These are phyloP conservation scores for Thalassiosira profunda DNA, from an alignment of 108 stramenopile species.

Conservation along the genomic window DNA sequence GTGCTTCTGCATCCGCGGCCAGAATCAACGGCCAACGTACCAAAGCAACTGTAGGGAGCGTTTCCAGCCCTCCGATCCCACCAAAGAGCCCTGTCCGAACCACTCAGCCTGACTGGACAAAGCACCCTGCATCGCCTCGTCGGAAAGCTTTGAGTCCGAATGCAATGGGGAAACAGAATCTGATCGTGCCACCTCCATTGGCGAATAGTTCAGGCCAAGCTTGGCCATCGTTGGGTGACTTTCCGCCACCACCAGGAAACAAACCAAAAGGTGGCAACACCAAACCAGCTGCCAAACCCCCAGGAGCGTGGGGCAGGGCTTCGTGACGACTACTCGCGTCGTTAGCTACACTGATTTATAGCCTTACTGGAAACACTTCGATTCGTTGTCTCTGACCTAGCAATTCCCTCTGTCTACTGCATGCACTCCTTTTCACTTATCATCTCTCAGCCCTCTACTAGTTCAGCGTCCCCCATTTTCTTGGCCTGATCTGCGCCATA, in stretches of 20 bases:
- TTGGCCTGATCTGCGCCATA: too few species aligned
- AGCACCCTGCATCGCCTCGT: conserved; percentile 34
- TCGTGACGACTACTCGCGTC: too few species aligned
- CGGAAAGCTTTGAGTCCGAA: background rate
- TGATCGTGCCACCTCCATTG: conserved; percentile 26
- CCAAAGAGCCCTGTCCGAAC: background rate
- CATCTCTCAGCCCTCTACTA: too few species aligned
- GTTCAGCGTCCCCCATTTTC: too few species aligned
- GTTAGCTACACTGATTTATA: too few species aligned
- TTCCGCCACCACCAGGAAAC: conserved; percentile 33
- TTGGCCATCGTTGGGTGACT: conserved; percentile 42
- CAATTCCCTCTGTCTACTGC: too few species aligned
- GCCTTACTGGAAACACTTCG: too few species aligned
- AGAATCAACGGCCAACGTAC: background rate
- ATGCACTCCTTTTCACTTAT: too few species aligned
- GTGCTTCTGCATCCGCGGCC: background rate
- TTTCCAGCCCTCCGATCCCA: conserved; percentile 5
- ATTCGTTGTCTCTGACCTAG: too few species aligned
- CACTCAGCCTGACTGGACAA: conserved; percentile 41
- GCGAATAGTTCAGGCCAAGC: conserved; percentile 17
- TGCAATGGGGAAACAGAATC: conserved; percentile 1
- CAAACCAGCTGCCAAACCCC: conserved; percentile 10
- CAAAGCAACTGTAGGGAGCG: background rate
- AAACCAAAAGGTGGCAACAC: conserved; percentile 9
- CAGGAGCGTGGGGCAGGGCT: conserved; percentile 43